These are phyloP conservation scores for Rhododendron molle DNA, from an alignment of 148 eudicot species.

Conservation along the genomic window DNA sequence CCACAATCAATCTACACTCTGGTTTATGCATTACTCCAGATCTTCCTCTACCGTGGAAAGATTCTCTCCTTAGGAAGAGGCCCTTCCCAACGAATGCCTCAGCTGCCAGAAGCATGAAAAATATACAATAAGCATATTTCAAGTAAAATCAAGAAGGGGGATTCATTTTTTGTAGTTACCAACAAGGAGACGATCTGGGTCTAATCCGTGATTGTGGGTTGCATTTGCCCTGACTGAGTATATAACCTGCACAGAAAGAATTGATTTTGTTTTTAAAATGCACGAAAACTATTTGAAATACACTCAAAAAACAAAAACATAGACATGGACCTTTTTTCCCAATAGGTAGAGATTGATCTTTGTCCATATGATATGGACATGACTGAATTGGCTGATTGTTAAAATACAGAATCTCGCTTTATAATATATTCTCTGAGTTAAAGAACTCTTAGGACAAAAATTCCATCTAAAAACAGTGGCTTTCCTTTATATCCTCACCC, in stretches of 20 bases:
- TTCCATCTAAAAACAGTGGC: neutral
- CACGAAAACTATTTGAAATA: neutral
- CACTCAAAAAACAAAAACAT: neutral
- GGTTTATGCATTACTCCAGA: conserved; percentile 61
- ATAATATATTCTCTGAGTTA: neutral
- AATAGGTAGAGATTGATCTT: neutral
- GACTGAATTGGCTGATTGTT: neutral
- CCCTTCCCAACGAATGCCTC: conserved; percentile 95
- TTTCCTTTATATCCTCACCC: neutral
- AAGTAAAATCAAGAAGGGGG: neutral
- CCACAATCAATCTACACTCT: conserved; percentile 85
- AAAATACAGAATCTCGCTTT: neutral
- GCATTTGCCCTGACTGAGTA: conserved; percentile 99
- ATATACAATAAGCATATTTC: too few species aligned
- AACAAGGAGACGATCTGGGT: conserved; percentile 79
- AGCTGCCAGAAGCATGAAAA: conserved; percentile 36
- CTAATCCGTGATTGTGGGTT: conserved; percentile 80
- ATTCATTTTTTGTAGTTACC: conserved; percentile 37
- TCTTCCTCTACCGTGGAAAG: conserved; percentile 67
- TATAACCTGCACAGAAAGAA: conserved; percentile 59
- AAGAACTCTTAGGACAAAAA: neutral
- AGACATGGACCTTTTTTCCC: neutral
- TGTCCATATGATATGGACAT: neutral
- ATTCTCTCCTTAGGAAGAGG: conserved; percentile 43
- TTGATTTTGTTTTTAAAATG: neutral